Evolutionary conservation across 306 rosid genomes (phyloP).

Genomic region (Boehmeria nivea): DNA sequence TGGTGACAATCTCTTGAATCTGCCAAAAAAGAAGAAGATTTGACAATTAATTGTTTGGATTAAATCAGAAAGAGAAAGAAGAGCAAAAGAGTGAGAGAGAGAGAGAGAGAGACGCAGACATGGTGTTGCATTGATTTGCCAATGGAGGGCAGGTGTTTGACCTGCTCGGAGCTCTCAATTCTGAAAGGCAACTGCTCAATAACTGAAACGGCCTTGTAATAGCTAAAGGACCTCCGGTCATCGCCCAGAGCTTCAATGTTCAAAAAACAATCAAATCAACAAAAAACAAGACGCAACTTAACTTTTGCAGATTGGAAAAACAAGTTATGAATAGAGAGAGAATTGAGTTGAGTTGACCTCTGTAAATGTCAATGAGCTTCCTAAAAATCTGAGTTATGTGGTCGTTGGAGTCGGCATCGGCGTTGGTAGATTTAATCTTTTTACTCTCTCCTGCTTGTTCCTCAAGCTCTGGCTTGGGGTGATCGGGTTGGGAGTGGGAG

Average conservation of each 20-base stretch:
- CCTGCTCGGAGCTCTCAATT: slow-evolving; percentile 67
- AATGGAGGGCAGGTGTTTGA: slow-evolving; percentile 66
- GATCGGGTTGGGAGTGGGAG: slow-evolving; percentile 25
- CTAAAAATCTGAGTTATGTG: slow-evolving; percentile 78
- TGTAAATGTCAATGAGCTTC: slow-evolving; percentile 77
- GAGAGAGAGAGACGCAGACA: slow-evolving; percentile 35
- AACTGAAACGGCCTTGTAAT: slow-evolving; percentile 74
- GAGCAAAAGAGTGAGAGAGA: background rate
- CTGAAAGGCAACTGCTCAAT: slow-evolving; percentile 80
- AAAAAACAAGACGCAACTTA: too few relatives aligned
- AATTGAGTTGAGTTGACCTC: slow-evolving; percentile 46
- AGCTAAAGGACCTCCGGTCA: slow-evolving; percentile 90
- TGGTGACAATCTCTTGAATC: slow-evolving; percentile 92
- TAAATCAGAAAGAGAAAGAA: background rate
- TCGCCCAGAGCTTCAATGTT: slow-evolving; percentile 70
- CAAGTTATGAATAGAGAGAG: background rate
- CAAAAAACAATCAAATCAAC: slow-evolving; percentile 18
- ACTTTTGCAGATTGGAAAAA: too few relatives aligned
- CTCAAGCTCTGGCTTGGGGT: slow-evolving; percentile 19
- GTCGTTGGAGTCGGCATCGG: slow-evolving; percentile 46
- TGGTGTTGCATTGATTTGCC: slow-evolving; percentile 92
- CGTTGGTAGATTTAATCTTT: slow-evolving; percentile 36
- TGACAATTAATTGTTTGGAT: background rate
- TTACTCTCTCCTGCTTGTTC: slow-evolving; percentile 28
- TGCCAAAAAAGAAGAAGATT: slow-evolving; percentile 31